Conservation (phyloP, 2,329 filamentous ascomycete species). For the Talaromyces sp. region DNA sequence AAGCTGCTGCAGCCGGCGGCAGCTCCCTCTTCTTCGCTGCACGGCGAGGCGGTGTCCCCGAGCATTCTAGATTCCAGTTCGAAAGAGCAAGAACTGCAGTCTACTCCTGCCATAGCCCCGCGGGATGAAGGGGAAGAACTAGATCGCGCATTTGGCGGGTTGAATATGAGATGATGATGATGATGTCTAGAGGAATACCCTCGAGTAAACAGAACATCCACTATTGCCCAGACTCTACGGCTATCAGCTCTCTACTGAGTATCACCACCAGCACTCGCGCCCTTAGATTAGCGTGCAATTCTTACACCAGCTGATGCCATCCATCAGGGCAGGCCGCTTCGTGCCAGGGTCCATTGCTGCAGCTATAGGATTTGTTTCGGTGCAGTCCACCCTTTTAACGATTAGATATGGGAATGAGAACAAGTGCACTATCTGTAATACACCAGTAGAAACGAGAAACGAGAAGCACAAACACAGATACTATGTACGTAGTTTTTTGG, state of each 20-base stretch:
- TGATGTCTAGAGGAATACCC: not conserved
- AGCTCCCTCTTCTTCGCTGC: slow-evolving; percentile 13
- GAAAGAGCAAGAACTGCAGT: slow-evolving; percentile 25
- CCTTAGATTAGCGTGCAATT: not conserved
- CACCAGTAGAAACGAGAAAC: not conserved
- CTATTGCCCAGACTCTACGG: not conserved
- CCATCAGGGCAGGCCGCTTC: not conserved
- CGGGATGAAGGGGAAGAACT: slow-evolving; percentile 48
- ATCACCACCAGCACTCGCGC: not conserved
- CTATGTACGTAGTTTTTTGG: too few species aligned
- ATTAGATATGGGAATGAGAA: not conserved
- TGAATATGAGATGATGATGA: slow-evolving; percentile 40
- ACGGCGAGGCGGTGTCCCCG: not conserved
- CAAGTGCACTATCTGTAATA: not conserved
- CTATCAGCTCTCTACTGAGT: not conserved
- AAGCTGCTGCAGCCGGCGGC: slow-evolving; percentile 52
- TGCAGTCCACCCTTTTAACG: not conserved
- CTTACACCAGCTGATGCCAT: not conserved
- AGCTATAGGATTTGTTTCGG: not conserved
- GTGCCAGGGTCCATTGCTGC: not conserved
- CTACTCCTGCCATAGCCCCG: slow-evolving; percentile 36
- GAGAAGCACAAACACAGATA: not conserved
- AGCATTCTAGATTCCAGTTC: slow-evolving; percentile 36
- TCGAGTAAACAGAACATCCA: not conserved
- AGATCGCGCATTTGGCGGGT: slow-evolving; percentile 49